Base-by-base conservation (phyloP, 2,329 filamentous ascomycete genomes). In the Ampelomyces quisqualis region DNA sequence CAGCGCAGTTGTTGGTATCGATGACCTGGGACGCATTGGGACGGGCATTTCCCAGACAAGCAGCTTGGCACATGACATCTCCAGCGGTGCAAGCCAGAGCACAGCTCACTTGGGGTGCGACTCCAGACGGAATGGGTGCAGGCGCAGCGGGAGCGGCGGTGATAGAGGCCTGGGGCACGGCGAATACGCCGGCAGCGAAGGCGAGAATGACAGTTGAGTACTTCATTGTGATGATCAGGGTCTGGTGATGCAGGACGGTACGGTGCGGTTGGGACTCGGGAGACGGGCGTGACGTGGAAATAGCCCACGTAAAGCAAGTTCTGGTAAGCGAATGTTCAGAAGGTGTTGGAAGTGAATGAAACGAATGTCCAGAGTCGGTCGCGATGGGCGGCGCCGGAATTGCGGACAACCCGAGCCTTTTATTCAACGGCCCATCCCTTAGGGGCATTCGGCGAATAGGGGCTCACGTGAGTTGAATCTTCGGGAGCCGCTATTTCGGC, bases 61-160 rank as follows among this genome's bases (percentile, higher is more conserved):
- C 57, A 24, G 77, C 77, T 49, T 70, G 62, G 67, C 77, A 80
- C 64, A 72, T 76, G 38, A 75, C 64, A 53, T 79, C 75, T 28
- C 48, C 65, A 14, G 58, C 40, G 23, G 51, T 45, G 56, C 77
- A 77, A 68, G 43, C 13, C 31, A 41, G 23, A n/a, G 62, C 49
- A 51, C 69, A 70, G 55, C 59, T 63, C 26, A 64, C 51, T 5
- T 51, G 39, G 11, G 67, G 59, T 15, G 57, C 51, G 22, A 68
- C 55, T 7, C 43, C 43, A 27, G 29, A 48, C 13, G 55, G 42
- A 29, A 59, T 42, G 23, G 62, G 51, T 21, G 63, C 55, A 27
- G 62, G 50, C 20, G 63, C 55, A 64, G 63, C 43, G 60, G 64
- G 47, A 65, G 64, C 53, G 59, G 64, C 55, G 50, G 60, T 56